phyloP scores from a whole-genome alignment of 805 yeast genomes.

The Yamadazyma phyllophila region DNA sequence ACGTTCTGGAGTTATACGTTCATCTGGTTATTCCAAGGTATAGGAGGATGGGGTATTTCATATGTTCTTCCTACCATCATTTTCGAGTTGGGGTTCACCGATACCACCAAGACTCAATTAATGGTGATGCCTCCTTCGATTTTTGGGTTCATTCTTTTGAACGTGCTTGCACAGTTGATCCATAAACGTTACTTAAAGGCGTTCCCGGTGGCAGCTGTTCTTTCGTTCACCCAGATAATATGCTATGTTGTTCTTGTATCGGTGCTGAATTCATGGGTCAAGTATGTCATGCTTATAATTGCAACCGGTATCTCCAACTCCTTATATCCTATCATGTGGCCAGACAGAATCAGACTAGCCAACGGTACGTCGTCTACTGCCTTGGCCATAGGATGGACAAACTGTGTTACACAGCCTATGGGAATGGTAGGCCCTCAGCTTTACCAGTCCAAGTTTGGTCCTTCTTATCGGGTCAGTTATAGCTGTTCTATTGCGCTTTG shows the following conservation, averaged over 20 bases:
- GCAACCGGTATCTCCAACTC: constrained; percentile 17
- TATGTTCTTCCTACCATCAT: constrained; percentile 20
- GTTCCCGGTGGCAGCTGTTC: constrained; percentile 13
- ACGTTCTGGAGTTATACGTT: constrained; percentile 15
- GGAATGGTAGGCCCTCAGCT: constrained; percentile 16
- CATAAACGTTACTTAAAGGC: constrained; percentile 12
- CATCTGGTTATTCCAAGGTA: constrained; percentile 17
- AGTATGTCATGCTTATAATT: constrained; percentile 14
- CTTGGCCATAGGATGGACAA: constrained; percentile 16
- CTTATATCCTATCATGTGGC: constrained; percentile 17
- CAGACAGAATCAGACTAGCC: constrained; percentile 17
- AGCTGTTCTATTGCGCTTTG: constrained; percentile 13
- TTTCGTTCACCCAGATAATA: constrained; percentile 14
- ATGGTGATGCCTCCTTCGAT: constrained; percentile 19
- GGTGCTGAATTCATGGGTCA: constrained; percentile 7
- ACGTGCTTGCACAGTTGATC: constrained; percentile 10
- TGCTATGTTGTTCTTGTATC: constrained; percentile 14
- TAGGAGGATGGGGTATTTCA: constrained; percentile 20
- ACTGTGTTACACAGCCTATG: constrained; percentile 13
- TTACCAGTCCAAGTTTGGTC: constrained; percentile 17
- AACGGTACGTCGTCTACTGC: constrained; percentile 15
- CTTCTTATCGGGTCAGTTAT: constrained; percentile 14
- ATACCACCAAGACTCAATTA: constrained; percentile 18
- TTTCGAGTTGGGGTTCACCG: constrained; percentile 19
- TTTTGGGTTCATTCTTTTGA: constrained; percentile 14